Evolutionary conservation across 345 rosid species (phyloP).

Genomic region (Murraya koenigii): DNA sequence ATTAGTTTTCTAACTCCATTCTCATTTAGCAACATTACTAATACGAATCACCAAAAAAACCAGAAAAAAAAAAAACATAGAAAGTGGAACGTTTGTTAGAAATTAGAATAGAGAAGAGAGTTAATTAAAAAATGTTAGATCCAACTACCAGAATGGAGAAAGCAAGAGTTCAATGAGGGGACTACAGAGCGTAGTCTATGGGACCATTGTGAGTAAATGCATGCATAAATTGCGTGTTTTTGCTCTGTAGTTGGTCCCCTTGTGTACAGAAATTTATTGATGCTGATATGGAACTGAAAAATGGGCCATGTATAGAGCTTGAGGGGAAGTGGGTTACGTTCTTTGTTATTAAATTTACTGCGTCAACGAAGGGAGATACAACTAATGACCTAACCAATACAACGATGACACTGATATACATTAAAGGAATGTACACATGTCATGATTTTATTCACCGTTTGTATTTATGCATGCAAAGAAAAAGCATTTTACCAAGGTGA

Average conservation of each 20-base stretch:
- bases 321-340: background rate
- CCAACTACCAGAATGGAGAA: background rate
- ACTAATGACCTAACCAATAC: no score
- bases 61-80: background rate
- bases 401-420: no score
- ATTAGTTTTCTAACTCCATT: background rate
- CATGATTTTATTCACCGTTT: no score
- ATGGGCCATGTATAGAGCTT: background rate
- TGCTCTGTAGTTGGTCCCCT: slow-evolving; percentile 9
- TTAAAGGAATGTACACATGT: no score
- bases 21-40: background rate
- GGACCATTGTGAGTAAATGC: slow-evolving; percentile 17
- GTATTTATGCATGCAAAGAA: background rate
- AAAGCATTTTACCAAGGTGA: background rate
- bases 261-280: background rate
- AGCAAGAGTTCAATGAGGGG: background rate
- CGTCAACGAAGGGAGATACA: background rate
- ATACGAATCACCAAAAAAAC: background rate
- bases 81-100: background rate
- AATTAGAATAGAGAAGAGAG: background rate
- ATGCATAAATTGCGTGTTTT: background rate
- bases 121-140: background rate
- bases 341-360: background rate
- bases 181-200: background rate
- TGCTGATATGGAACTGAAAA: background rate